Conservation (phyloP, 75 land plant genomes). For the Picea glauca region DNA sequence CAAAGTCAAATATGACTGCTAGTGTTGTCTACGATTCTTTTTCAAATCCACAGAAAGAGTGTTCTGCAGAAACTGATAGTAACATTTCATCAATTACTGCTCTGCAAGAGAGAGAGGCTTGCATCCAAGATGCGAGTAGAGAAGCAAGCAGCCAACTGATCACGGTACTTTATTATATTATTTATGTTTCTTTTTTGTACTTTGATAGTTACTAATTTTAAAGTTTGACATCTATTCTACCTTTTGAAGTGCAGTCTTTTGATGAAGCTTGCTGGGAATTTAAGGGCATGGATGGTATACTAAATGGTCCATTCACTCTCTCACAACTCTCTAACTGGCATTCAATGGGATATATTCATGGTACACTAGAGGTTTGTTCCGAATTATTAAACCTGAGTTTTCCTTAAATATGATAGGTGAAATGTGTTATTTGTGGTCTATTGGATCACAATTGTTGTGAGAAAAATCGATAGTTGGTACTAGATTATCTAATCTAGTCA, state of each 20-base stretch:
- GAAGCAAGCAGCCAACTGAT: not conserved
- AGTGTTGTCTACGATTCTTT: not conserved
- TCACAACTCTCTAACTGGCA: not conserved
- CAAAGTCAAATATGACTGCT: not conserved
- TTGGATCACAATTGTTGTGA: not conserved
- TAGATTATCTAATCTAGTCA: not conserved
- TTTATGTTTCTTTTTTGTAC: not conserved
- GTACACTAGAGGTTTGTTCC: not conserved
- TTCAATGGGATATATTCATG: not conserved
- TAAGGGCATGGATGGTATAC: not conserved
- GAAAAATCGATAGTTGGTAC: not conserved
- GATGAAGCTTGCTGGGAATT: conserved; percentile 1
- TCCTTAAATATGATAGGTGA: not conserved
- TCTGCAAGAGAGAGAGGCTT: not conserved
- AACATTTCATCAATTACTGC: not conserved
- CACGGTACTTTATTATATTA: not conserved
- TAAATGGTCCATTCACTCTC: conserved; percentile 3
- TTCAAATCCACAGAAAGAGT: not conserved
- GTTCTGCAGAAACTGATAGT: not conserved
- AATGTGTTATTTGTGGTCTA: not conserved
- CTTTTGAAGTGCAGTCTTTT: not conserved
- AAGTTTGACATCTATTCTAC: not conserved
- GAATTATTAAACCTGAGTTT: too few relatives aligned
- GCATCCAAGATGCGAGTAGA: not conserved
- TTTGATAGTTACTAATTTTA: not conserved